Base-by-base conservation (phyloP, 176 grass and related monocot genomes). In the Saccharum spontaneum region DNA sequence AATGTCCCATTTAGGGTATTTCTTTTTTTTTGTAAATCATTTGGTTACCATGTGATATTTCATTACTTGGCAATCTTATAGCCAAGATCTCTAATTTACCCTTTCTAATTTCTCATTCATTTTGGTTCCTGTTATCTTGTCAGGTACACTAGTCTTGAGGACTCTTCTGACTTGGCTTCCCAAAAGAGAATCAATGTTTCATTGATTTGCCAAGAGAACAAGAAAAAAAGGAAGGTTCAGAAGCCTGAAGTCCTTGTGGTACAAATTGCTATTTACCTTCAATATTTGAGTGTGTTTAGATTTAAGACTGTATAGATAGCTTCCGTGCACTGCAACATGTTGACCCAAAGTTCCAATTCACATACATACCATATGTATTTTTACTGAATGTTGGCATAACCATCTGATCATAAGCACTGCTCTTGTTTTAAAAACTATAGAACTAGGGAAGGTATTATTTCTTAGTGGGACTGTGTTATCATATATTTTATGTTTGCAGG, bases 121-220 rank as follows among this genome's bases (percentile, higher is more conserved):
- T 72, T 45, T 16, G 5, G n/a, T 83, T 79, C 59, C 30, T n/a
- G 8, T 87, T 86, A 30, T 33, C 39, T 83, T 67, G 83, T 85
- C 67, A 94, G 92, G 54, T 94, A 89, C 75, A 82, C 60, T 24
- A 91, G 34, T 75, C 48, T 87, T 87, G 87, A 87, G 13, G 89
- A 89, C 50, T 74, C 24, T 79, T 77, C 78, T 67, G 71, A 75
- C 6, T 41, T 94, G 68, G 67, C 69, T 91, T 59, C 72, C 61
- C 87, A 89, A 87, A 94, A 94, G 79, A 91, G 92, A 87, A 85
- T 16, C 49, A 91, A 80, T 67, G 66, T 37, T 75, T 89, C 81
- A 46, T 55, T 87, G 10, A 69, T 91, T 81, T 86, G 82, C 81
- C 81, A 83, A 77, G 92, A 91, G 14, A 88, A 76, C 61, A 75